Conservation (phyloP, 139 green algal genomes). For the Penium margaritaceum region DNA sequence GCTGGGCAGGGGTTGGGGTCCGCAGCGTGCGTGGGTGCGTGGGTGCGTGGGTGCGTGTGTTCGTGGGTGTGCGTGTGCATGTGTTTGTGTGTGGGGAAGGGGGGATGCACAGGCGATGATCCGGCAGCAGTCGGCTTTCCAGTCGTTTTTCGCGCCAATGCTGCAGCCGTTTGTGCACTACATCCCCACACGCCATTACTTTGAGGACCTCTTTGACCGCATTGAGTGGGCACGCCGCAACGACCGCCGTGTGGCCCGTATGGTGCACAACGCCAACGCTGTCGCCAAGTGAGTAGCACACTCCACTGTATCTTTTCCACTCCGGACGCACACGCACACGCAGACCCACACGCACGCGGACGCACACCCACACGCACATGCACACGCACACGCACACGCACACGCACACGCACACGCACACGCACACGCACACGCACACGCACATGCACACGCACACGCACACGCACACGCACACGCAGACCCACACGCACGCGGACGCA, state of each 20-base stretch:
- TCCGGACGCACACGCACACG: background rate
- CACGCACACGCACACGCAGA: no score
- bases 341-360: background rate
- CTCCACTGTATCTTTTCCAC: background rate
- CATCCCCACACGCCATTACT: constrained; percentile 4
- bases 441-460: background rate
- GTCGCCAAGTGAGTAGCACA: background rate
- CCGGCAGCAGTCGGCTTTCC: constrained; percentile 8
- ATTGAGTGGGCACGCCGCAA: constrained; percentile 1
- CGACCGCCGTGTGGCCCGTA: background rate
- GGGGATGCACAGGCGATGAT: constrained; percentile 14
- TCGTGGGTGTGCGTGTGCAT: no score
- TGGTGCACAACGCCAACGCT: background rate
- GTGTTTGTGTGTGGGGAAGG: no score
- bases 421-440: no score
- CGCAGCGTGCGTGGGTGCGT: no score
- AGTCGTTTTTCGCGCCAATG: constrained; percentile 9
- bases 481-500: no score
- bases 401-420: no score
- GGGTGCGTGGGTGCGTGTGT: no score
- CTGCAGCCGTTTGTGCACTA: constrained; percentile 13
- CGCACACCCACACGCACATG: background rate
- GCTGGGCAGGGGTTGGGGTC: no score
- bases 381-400: no score
- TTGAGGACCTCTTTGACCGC: constrained; percentile 14